A percentile compares a stretch with the other conserved stretches of the same genome.
phyloP scores from a whole-genome alignment of 164 flowering plant genomes.

The Taxillus chinensis region DNA sequence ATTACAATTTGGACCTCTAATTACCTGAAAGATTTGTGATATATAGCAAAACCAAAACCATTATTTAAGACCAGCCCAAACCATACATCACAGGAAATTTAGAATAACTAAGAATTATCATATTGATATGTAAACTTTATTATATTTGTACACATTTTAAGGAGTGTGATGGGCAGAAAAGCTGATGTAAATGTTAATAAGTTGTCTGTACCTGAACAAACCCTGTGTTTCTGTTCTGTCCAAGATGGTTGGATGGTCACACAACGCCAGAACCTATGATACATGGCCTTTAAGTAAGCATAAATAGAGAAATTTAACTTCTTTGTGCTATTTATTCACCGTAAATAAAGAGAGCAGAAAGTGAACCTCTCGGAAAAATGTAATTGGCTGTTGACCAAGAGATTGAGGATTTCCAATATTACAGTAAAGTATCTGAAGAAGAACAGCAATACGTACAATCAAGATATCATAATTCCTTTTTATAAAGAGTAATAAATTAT shows the following conservation, averaged over 20 bases:
- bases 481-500: too few relatives aligned
- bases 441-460: neutral
- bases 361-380: constrained; percentile 81
- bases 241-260: constrained; percentile 82
- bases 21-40: too few relatives aligned
- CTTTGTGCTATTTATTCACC: too few relatives aligned
- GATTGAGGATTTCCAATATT: constrained; percentile 99
- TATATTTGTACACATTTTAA: too few relatives aligned
- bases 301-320: neutral
- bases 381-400: constrained; percentile 93
- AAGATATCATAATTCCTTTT: neutral
- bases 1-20: too few relatives aligned
- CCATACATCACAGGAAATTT: too few relatives aligned
- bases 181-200: neutral
- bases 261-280: constrained; percentile 78
- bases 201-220: constrained; percentile 64
- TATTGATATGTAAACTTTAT: too few relatives aligned
- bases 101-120: too few relatives aligned
- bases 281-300: neutral
- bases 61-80: too few relatives aligned
- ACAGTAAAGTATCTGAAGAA: constrained; percentile 80
- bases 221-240: constrained; percentile 76
- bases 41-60: too few relatives aligned
- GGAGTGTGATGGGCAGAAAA: too few relatives aligned
- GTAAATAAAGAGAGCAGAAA: too few relatives aligned